Evolutionary conservation across 2,329 filamentous ascomycete genomes (phyloP), one percentile per base, ranked within the genome.

Genomic region (Colletotrichum costaricense): DNA sequence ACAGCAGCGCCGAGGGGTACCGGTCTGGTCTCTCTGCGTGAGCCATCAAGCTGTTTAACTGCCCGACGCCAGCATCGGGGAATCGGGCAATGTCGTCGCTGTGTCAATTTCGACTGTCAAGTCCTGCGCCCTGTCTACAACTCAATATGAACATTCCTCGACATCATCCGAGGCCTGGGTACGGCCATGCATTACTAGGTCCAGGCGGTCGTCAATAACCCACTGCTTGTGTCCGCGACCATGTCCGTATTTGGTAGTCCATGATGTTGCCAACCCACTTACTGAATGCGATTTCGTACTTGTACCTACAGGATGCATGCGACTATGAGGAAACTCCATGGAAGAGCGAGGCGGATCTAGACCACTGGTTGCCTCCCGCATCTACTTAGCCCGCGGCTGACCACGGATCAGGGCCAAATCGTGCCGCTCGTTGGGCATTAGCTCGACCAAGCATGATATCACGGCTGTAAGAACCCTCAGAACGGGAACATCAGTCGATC

Each of bases 1-100:
- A 42, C 63, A 63, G 49, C 57, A 12, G 59, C 72, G 68, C 63
- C 63, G 57, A 72, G 67, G 63, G 46, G 69, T 38, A 72, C 55
- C 30, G 68, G 58, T 74, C 62, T 72, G 63, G 56, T 70, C 66
- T 72, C 30, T 30, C 30, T 30, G 67, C 67, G 55, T 42, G 22
- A 58, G 35, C n/a, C 24, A 30, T 28, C 71, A 58, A 55, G 67
- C 56, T 46, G 22, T 19, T 49, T n/a, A 35, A 33, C 46, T 62
- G 56, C 56, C 56, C 62, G 28, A 52, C 60, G 46, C 64, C 56
- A 56, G 70, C 56, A 49, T 66, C 54, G 26, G 70, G 19, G 22
- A 57, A 49, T 14, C 19, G 65, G 24, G 9, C 22, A 14, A 26
- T 52, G 60, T 49, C 56, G 52, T 38, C 19, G 42, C 42, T 49